Evolutionary conservation across 2,329 filamentous ascomycete species (phyloP), one percentile per base, ranked within the genome.

Genomic region (Magnaporthiopsis incrustans): DNA sequence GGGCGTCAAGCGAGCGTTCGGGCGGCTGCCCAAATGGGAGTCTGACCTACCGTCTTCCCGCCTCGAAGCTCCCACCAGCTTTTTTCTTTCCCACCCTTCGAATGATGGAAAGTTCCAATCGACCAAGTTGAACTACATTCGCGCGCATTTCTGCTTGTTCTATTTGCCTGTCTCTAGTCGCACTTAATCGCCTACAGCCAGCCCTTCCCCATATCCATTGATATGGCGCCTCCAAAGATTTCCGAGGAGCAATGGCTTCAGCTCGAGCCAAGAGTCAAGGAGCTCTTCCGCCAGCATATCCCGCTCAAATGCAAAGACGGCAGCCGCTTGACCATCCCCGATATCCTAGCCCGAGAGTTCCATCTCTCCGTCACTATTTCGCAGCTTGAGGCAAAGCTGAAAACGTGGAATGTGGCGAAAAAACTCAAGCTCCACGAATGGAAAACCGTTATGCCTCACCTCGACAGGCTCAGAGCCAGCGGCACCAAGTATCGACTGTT

Each of bases 231-330:
- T 18, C 56, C 15, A 38, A 35, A 25, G 35, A 61, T 62, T 44
- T 53, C 60, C 10, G 60, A 62, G n/a, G n/a, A 53, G 44, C 60
- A 62, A 35, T 62, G 60, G 60, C n/a, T 18, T 30, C 26, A 56
- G 35, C 25, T 62, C 25, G 26, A 62, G 15, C 25, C 60, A 6
- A 62, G 38, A 32, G 53, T 62, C 5, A 62, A 56, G 44, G 35
- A 62, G 38, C 60, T 62, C 60, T 50, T 53, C 22, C 35, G 26
- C n/a, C 38, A 33, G 25, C 38, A 33, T 30, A 25, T 62, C 25
- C 60, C 60, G 18, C 38, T 62, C 60, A 62, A 32, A n/a, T 62
- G 60, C 60, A 62, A 62, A 33, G 38, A 56, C 22, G 38, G n/a
- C 1, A 62, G 38, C 26, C 60, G 60, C 14, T 5, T 11, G 22